Percentiles rank a stretch among this genome's conserved stretches.
These are phyloP conservation scores for Botryotinia convoluta DNA, from an alignment of 2,329 filamentous ascomycete species.

Conservation along the genomic window DNA sequence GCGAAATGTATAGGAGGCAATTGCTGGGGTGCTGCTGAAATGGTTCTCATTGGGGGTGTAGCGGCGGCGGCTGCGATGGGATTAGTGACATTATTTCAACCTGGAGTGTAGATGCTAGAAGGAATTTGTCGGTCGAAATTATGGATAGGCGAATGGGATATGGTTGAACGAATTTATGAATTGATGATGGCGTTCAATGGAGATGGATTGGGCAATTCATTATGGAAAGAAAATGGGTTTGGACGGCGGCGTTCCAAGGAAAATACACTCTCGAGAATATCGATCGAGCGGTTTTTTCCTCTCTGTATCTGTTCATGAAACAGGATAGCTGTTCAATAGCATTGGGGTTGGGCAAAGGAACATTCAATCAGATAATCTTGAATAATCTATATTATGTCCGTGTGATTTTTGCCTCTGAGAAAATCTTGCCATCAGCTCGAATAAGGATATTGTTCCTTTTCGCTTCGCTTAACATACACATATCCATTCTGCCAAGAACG, in stretches of 20 bases:
- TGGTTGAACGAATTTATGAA: constrained; percentile 1
- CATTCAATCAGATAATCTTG: background rate
- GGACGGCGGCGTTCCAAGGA: constrained; percentile 11
- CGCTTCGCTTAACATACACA: background rate
- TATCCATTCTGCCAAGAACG: background rate
- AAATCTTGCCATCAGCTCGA: background rate
- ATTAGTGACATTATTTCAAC: constrained; percentile 38
- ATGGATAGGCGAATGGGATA: constrained; percentile 16
- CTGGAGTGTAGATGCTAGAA: constrained; percentile 23
- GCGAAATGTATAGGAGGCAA: constrained; percentile 32
- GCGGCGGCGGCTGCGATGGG: constrained; percentile 43
- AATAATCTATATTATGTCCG: background rate
- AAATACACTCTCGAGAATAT: constrained; percentile 28
- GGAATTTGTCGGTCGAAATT: background rate
- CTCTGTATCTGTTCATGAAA: background rate
- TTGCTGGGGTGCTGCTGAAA: constrained; percentile 41
- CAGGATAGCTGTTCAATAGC: background rate
- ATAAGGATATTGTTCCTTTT: background rate
- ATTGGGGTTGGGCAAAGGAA: no score
- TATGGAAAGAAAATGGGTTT: constrained; percentile 11
- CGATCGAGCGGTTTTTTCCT: constrained; percentile 28
- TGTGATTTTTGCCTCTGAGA: background rate
- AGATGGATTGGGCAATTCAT: background rate
- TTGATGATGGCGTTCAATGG: background rate
- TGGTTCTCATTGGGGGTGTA: constrained; percentile 42